Percentiles rank a stretch among this genome's conserved stretches.
Conservation (phyloP, 805 yeast genomes). For the Zygotorulaspora danielsina region DNA sequence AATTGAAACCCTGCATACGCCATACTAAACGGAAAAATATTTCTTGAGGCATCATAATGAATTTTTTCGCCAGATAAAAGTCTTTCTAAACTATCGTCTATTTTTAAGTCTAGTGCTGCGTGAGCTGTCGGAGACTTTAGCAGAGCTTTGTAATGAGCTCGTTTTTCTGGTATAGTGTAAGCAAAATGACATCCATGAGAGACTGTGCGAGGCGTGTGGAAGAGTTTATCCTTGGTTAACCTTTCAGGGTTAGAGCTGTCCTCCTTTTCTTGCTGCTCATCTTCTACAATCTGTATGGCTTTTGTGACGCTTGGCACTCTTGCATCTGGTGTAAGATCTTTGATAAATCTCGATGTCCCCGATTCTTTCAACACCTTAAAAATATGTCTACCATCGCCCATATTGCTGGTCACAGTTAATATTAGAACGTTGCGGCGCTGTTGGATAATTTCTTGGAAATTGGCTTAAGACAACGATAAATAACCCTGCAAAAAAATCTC, state of each 20-base stretch:
- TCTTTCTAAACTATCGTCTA: slow-evolving; percentile 45
- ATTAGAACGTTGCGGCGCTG: too few species aligned
- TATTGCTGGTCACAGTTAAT: too few species aligned
- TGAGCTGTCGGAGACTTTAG: slow-evolving; percentile 59
- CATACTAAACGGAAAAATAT: slow-evolving; percentile 76
- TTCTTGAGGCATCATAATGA: slow-evolving; percentile 36
- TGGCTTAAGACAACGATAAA: too few species aligned
- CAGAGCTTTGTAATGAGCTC: slow-evolving; percentile 51
- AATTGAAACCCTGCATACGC: slow-evolving; percentile 96
- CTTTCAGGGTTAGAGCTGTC: slow-evolving; percentile 12
- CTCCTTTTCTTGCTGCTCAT: slow-evolving; percentile 13
- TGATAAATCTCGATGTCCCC: slow-evolving; percentile 25
- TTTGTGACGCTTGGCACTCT: slow-evolving; percentile 29
- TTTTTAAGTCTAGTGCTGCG: slow-evolving; percentile 52
- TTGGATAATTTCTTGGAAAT: too few species aligned
- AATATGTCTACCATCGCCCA: slow-evolving; percentile 26
- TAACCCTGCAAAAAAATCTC: too few species aligned
- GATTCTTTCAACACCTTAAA: slow-evolving; percentile 23
- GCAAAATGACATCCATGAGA: slow-evolving; percentile 64
- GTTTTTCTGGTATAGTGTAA: slow-evolving; percentile 62
- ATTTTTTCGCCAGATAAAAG: slow-evolving; percentile 60
- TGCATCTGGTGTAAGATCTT: slow-evolving; percentile 29
- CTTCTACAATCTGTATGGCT: slow-evolving; percentile 31
- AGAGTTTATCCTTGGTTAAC: slow-evolving; percentile 21
- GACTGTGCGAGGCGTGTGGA: slow-evolving; percentile 48